Evolutionary conservation across 768 basidiomycete species (phyloP).

Genomic region (Psilocybe sp.): DNA sequence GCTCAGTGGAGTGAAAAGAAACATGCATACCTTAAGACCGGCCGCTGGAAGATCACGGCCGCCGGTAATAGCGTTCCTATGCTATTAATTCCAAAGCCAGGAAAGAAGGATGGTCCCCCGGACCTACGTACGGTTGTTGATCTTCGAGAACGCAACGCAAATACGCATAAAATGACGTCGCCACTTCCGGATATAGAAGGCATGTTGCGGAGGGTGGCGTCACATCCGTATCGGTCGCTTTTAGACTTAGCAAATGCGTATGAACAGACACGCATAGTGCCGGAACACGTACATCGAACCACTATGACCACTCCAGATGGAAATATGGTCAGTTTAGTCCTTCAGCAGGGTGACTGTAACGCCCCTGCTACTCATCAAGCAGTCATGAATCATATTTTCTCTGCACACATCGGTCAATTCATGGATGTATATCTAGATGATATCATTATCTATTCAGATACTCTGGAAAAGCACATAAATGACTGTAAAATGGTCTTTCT

Average conservation of each 20-base stretch:
- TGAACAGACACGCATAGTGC: slow-evolving; percentile 29
- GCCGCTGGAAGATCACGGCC: slow-evolving; percentile 25
- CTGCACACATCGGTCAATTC: too few species aligned
- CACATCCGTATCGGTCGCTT: too few species aligned
- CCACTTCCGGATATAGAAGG: too few species aligned
- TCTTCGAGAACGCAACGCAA: slow-evolving; percentile 29
- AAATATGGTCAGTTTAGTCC: slow-evolving; percentile 38
- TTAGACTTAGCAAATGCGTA: too few species aligned
- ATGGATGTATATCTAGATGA: slow-evolving; percentile 34
- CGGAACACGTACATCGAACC: slow-evolving; percentile 23
- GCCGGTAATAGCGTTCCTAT: slow-evolving; percentile 30
- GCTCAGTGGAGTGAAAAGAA: slow-evolving; percentile 23
- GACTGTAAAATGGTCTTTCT: slow-evolving; percentile 28
- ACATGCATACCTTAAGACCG: slow-evolving; percentile 21
- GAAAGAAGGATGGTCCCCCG: slow-evolving; percentile 5
- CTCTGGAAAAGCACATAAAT: slow-evolving; percentile 28
- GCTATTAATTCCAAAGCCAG: slow-evolving; percentile 25
- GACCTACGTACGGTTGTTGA: slow-evolving; percentile 28
- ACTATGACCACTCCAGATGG: slow-evolving; percentile 38
- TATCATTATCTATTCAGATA: slow-evolving; percentile 36
- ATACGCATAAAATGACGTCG: slow-evolving; percentile 27
- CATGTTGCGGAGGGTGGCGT: too few species aligned
- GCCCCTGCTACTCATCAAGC: too few species aligned
- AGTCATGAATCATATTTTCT: too few species aligned
- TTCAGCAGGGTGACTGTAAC: too few species aligned